A percentile compares a stretch with the other conserved stretches of the same genome.
These are phyloP conservation scores for Geotrichum carabidarum DNA, from an alignment of 1,139 yeast genomes.

Conservation along the genomic window DNA sequence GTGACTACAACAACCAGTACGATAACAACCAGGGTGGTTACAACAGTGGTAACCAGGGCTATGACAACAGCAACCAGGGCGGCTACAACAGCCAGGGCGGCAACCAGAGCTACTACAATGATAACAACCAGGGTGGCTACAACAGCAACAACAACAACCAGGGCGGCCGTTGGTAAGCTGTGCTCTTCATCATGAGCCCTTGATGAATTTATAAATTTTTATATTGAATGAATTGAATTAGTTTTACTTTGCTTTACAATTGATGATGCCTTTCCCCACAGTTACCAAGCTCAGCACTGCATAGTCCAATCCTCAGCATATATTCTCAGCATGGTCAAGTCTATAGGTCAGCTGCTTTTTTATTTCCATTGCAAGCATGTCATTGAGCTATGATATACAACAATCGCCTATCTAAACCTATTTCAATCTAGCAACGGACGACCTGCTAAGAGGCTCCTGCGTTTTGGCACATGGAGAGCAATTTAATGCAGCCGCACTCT, in stretches of 20 bases:
- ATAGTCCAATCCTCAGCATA: too few relatives aligned
- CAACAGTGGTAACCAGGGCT: not conserved
- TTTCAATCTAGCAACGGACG: too few relatives aligned
- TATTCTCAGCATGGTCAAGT: too few relatives aligned
- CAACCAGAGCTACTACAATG: not conserved
- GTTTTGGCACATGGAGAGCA: too few relatives aligned
- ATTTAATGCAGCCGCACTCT: too few relatives aligned
- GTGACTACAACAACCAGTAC: slow-evolving; percentile 22
- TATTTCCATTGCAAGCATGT: too few relatives aligned
- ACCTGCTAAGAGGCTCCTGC: too few relatives aligned
- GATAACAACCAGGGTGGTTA: slow-evolving; percentile 3
- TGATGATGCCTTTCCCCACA: too few relatives aligned
- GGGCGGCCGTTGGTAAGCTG: slow-evolving; percentile 10
- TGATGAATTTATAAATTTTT: not conserved
- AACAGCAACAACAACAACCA: slow-evolving; percentile 9
- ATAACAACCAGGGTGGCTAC: not conserved
- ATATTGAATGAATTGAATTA: not conserved
- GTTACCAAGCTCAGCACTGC: too few relatives aligned
- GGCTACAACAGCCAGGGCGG: not conserved
- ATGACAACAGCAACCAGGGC: not conserved
- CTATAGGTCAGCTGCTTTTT: too few relatives aligned
- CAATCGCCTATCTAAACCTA: too few relatives aligned
- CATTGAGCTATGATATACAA: too few relatives aligned
- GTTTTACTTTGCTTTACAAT: not conserved
- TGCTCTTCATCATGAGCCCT: not conserved